Evolutionary conservation across 495 filamentous ascomycete genomes (phyloP), one percentile per base, ranked within the genome.

Genomic region (Friedmanniomyces endolithicus): DNA sequence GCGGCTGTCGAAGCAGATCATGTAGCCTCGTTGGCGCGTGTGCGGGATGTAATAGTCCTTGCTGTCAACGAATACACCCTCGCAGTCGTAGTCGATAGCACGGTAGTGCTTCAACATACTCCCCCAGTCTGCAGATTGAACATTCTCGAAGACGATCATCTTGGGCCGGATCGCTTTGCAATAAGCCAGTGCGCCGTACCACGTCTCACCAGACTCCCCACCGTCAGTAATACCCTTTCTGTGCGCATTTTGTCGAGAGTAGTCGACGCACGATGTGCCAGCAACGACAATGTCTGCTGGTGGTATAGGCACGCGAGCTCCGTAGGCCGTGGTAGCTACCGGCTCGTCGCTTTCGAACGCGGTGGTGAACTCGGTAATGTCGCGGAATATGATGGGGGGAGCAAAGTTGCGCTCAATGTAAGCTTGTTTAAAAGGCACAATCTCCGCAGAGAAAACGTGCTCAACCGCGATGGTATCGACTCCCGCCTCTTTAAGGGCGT

Each of bases 11-110:
- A 88, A 60, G 24, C 79, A 81, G 27, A 88, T 66, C 65, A 90
- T 75, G 62, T 92, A 94, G 6, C 80, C 79, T 41, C 88, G 75
- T 31, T 72, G 71, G 0, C 88, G 72, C 6, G 88, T 94, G 35
- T 94, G 88, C 0, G 88, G 88, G 1, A 94, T 69, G 46, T 88
- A 89, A 63, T 76, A 90, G 0, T 85, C 62, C 63, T 90, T 92
- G 1, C 81, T 83, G 60, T 94, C 86, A 0, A 86, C 61, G 6
- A 65, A 55, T 6, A 64, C 29, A 14, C 67, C 69, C 6, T 58
- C 56, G 1, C 74, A 72, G 1, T 71, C 60, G 63, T 92, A 94
- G 14, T 74, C 77, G 20, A 79, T 67, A 0, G 57, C 56, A 7
- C 51, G 39, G 50, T 53, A 66, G 4, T 68, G 64, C 0, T 67